Conservation (phyloP, 2,329 filamentous ascomycete genomes). For the Paraphaeosphaeria sporulosa region DNA sequence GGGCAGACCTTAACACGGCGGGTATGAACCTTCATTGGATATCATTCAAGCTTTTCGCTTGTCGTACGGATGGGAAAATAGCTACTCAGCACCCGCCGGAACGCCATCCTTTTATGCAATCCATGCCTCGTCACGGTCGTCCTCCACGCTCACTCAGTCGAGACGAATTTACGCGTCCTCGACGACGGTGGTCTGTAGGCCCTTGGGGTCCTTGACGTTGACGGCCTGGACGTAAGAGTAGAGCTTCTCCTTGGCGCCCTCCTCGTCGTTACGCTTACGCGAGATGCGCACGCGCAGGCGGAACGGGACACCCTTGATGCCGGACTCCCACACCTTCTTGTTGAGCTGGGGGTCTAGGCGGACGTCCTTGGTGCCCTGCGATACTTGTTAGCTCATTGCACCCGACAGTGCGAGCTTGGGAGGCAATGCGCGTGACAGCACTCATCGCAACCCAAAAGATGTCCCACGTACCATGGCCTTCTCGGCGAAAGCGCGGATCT, state of each 20-base stretch:
- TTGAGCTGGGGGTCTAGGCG: slow-evolving; percentile 98
- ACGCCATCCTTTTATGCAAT: slow-evolving; percentile 47
- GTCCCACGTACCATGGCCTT: slow-evolving; percentile 86
- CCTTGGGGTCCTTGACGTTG: slow-evolving; percentile 99
- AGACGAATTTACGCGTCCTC: slow-evolving; percentile 62
- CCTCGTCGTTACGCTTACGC: slow-evolving; percentile 99
- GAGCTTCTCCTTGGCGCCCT: slow-evolving; percentile 99
- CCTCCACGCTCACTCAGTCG: background rate
- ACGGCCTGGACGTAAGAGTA: slow-evolving; percentile 99
- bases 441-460: background rate
- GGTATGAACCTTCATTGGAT: slow-evolving; percentile 47
- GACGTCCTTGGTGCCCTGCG: slow-evolving; percentile 92
- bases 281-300: slow-evolving; percentile 98
- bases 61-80: slow-evolving; percentile 26
- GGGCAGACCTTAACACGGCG: slow-evolving; percentile 24
- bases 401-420: background rate
- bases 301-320: slow-evolving; percentile 98
- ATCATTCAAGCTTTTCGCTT: slow-evolving; percentile 47
- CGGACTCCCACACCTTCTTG: slow-evolving; percentile 99
- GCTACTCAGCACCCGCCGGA: slow-evolving; percentile 47
- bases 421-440: background rate
- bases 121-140: slow-evolving; percentile 20
- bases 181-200: slow-evolving; percentile 90
- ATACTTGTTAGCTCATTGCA: slow-evolving; percentile 25
- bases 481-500: slow-evolving; percentile 94